Conservation (phyloP, 345 rosid species). For the Eucalyptus pauciflora region DNA sequence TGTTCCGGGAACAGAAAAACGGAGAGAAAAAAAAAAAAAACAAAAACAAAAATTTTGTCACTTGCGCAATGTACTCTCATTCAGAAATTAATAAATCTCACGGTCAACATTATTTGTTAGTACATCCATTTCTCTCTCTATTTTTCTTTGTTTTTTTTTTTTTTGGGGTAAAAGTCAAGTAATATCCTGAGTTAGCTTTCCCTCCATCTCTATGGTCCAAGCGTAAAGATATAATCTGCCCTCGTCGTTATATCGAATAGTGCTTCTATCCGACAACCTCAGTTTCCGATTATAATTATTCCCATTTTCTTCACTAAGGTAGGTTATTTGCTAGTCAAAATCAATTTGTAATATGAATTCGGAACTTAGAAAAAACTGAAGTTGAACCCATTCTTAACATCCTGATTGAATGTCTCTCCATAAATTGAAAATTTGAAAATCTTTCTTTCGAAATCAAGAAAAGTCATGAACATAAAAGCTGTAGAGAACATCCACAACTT, state of each 20-base stretch:
- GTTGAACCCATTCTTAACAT: background rate
- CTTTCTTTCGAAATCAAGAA: background rate
- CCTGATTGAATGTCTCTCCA: background rate
- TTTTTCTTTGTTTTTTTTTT: background rate
- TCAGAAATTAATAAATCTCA: background rate
- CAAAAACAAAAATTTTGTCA: no score
- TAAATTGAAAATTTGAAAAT: background rate
- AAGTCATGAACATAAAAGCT: background rate
- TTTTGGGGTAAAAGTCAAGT: background rate
- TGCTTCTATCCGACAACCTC: background rate
- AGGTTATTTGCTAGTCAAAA: background rate
- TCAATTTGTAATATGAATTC: background rate
- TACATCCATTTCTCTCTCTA: background rate
- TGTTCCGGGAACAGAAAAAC: fast-evolving
- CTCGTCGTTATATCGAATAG: background rate
- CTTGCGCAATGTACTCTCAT: fast-evolving
- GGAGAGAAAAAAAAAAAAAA: no score
- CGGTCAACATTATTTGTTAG: fast-evolving
- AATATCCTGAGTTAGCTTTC: background rate
- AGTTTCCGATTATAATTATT: background rate
- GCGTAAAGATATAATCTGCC: background rate
- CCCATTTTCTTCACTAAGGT: background rate
- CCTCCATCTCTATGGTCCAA: background rate
- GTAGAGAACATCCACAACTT: background rate
- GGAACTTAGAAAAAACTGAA: background rate